Evolutionary conservation across 1,284 basidiomycete genomes (phyloP).

Genomic region (Grifola frondosa): DNA sequence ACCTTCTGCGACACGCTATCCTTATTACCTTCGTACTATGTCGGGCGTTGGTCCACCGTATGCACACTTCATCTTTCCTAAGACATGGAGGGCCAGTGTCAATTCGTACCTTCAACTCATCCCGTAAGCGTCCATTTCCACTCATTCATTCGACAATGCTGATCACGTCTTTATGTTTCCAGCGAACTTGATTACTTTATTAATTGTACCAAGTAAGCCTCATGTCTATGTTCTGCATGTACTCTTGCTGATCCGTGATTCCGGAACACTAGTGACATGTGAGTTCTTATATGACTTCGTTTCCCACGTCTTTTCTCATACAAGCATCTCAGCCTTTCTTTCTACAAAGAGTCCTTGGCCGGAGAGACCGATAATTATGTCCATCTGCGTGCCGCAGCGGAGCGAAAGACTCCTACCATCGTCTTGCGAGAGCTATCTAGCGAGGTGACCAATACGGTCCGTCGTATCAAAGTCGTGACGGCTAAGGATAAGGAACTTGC

Average conservation of each 20-base stretch:
- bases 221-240: no score
- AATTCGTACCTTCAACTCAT: constrained; percentile 17
- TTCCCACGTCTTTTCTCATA: no score
- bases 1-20: constrained; percentile 13
- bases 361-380: constrained; percentile 16
- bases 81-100: constrained; percentile 7
- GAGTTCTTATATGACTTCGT: no score
- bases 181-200: no score
- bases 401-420: constrained; percentile 6
- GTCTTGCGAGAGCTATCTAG: constrained; percentile 6
- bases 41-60: constrained; percentile 17
- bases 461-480: constrained; percentile 2
- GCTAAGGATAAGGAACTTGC: constrained; percentile 1
- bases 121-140: no score
- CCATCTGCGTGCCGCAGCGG: constrained; percentile 9
- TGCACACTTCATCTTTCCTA: constrained; percentile 16
- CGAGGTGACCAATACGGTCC: constrained; percentile 5
- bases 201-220: no score
- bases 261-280: no score
- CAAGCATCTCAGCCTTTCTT: constrained; percentile 12
- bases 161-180: no score
- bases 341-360: constrained; percentile 12
- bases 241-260: no score
- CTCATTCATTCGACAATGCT: no score
- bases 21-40: constrained; percentile 13